phyloP scores from a whole-genome alignment of 371 early-diverging fungal species.

The Mortierella sp. region DNA sequence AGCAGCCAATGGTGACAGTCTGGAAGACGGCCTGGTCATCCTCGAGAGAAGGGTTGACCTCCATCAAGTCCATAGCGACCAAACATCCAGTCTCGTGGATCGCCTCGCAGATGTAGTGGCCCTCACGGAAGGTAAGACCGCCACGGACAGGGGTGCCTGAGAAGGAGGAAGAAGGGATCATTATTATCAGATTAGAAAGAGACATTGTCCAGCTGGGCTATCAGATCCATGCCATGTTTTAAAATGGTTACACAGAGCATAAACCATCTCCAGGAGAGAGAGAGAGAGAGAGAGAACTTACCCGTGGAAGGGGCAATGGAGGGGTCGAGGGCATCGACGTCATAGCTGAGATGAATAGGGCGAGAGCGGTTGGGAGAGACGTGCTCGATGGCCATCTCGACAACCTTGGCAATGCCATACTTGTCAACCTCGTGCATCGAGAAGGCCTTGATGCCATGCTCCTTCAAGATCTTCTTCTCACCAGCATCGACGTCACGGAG shows the following conservation, averaged over 20 bases:
- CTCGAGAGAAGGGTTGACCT: slow-evolving; percentile 92
- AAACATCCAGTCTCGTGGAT: slow-evolving; percentile 88
- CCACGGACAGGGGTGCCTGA: slow-evolving; percentile 97
- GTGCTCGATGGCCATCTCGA: slow-evolving; percentile 93
- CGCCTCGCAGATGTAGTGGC: slow-evolving; percentile 92
- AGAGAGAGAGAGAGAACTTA: slow-evolving; percentile 28
- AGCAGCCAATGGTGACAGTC: slow-evolving; percentile 91
- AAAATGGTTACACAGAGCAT: no score
- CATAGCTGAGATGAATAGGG: slow-evolving; percentile 94
- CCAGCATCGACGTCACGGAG: slow-evolving; percentile 92
- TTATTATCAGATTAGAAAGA: slow-evolving; percentile 15
- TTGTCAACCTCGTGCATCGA: slow-evolving; percentile 97
- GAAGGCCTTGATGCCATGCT: slow-evolving; percentile 89
- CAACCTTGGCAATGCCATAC: slow-evolving; percentile 94
- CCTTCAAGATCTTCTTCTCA: slow-evolving; percentile 85
- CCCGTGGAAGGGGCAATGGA: slow-evolving; percentile 94
- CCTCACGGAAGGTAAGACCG: slow-evolving; percentile 92
- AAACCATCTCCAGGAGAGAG: no score
- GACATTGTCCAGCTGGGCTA: neutral
- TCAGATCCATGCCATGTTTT: no score
- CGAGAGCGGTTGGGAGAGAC: slow-evolving; percentile 82
- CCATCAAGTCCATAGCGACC: slow-evolving; percentile 92
- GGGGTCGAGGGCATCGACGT: slow-evolving; percentile 97
- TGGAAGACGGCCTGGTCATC: slow-evolving; percentile 78
- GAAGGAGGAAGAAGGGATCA: slow-evolving; percentile 1